Conservation (phyloP, 2,329 filamentous ascomycete species). For the Fusarium praegraminearum region DNA sequence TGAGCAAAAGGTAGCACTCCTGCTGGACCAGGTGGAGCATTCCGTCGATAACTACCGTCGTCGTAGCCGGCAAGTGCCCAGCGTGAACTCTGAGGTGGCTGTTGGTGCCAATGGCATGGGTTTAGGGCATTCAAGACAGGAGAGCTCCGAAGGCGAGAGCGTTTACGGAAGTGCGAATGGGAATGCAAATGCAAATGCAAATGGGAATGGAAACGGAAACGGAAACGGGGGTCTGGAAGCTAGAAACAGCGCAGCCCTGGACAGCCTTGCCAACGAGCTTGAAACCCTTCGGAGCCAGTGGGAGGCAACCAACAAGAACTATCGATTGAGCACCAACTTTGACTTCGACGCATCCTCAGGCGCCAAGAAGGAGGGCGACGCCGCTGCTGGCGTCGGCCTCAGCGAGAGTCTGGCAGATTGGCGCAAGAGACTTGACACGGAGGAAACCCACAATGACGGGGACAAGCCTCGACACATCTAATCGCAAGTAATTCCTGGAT, state of each 20-base stretch:
- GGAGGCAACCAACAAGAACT: slow-evolving; percentile 96
- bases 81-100: slow-evolving; percentile 62
- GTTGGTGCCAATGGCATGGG: slow-evolving; percentile 53
- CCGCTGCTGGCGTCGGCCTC: slow-evolving; percentile 59
- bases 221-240: slow-evolving; percentile 53
- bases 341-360: slow-evolving; percentile 75
- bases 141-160: slow-evolving; percentile 72
- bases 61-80: slow-evolving; percentile 70
- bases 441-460: slow-evolving; percentile 53
- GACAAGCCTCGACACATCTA: slow-evolving; percentile 48
- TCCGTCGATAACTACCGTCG: slow-evolving; percentile 96
- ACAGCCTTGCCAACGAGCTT: slow-evolving; percentile 91
- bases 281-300: slow-evolving; percentile 91
- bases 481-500: slow-evolving; percentile 43
- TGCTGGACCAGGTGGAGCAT: slow-evolving; percentile 93
- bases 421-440: slow-evolving; percentile 78
- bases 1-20: slow-evolving; percentile 90
- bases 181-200: slow-evolving; percentile 56
- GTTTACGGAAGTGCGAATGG: slow-evolving; percentile 65
- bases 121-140: slow-evolving; percentile 62
- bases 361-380: slow-evolving; percentile 60
- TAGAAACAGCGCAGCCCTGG: slow-evolving; percentile 77
- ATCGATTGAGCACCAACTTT: slow-evolving; percentile 88
- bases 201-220: slow-evolving; percentile 62
- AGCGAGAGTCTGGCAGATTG: slow-evolving; percentile 82